Conservation (phyloP, 164 flowering plant genomes). For the Hamamelis virginiana region DNA sequence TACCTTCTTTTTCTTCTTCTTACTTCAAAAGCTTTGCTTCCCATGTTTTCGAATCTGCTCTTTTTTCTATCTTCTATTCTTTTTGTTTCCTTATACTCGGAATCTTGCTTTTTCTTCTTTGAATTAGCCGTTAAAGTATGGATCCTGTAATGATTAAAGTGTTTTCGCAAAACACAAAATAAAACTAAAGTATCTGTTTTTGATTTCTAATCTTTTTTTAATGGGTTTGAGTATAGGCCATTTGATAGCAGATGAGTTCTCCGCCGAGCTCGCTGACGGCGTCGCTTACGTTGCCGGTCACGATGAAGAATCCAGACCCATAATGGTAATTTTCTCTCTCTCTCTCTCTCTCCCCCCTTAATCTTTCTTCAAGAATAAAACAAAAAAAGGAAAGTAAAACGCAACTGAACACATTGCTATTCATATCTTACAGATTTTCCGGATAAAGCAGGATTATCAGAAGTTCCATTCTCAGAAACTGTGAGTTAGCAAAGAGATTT, state of each 20-base stretch:
- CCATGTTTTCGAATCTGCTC: not conserved
- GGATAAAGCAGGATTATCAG: conserved; percentile 94
- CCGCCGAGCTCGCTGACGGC: conserved; percentile 91
- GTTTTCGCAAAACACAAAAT: conserved; percentile 5
- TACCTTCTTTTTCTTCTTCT: conserved; percentile 13
- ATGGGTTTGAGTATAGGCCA: conserved; percentile 42
- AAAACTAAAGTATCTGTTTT: conserved; percentile 5
- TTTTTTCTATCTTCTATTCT: conserved; percentile 5
- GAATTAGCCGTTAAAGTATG: conserved; percentile 24
- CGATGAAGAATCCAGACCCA: conserved; percentile 83
- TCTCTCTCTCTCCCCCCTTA: not conserved
- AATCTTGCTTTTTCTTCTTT: conserved; percentile 36
- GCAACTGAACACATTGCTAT: not conserved
- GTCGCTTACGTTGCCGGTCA: conserved; percentile 87
- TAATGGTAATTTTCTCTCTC: conserved; percentile 49
- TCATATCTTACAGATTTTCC: conserved; percentile 59
- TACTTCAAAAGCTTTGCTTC: not conserved
- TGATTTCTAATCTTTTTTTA: conserved; percentile 1
- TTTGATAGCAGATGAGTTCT: conserved; percentile 94
- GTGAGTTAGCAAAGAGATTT: too few species aligned
- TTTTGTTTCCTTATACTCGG: conserved; percentile 15
- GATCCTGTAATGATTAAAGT: conserved; percentile 12
- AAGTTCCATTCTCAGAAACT: conserved; percentile 86
- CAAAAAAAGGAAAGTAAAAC: not conserved
- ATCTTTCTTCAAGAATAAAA: too few species aligned